phyloP scores from a whole-genome alignment of 148 eudicot genomes.

The Nepenthes gracilis region DNA sequence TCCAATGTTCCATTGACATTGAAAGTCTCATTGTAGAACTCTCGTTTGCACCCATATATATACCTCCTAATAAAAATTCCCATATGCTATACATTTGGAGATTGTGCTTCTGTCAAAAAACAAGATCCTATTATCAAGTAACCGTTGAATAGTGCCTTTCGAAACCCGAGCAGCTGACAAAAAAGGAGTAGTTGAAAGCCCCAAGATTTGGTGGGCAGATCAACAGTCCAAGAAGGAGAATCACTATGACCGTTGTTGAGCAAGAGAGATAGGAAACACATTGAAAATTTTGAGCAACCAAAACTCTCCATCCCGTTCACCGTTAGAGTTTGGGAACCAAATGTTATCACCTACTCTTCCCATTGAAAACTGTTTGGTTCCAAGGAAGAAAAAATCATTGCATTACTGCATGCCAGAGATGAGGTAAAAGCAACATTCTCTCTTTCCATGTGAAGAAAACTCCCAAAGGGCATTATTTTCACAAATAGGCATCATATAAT shows the following conservation, averaged over 20 bases:
- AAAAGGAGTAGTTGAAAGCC: too few relatives aligned
- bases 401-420: neutral
- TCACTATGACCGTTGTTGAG: too few relatives aligned
- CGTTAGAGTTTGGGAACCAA: too few relatives aligned
- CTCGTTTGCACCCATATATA: slow-evolving; percentile 12
- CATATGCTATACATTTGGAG: slow-evolving; percentile 75
- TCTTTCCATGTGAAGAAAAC: slow-evolving; percentile 93
- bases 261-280: too few relatives aligned
- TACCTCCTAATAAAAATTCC: slow-evolving; percentile 15
- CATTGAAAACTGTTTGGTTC: too few relatives aligned
- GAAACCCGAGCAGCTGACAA: too few relatives aligned
- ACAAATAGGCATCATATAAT: slow-evolving; percentile 89
- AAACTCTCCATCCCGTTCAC: too few relatives aligned
- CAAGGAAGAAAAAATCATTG: too few relatives aligned
- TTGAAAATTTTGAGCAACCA: too few relatives aligned
- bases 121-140: slow-evolving; percentile 39
- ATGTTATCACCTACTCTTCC: too few relatives aligned
- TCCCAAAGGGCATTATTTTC: slow-evolving; percentile 88
- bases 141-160: slow-evolving; percentile 7
- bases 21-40: slow-evolving; percentile 26
- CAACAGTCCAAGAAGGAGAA: too few relatives aligned
- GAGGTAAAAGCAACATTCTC: slow-evolving; percentile 89
- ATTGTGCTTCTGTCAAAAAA: slow-evolving; percentile 67
- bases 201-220: too few relatives aligned
- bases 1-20: slow-evolving; percentile 14